Evolutionary conservation across 83 land plant genomes (phyloP), one percentile per base, ranked within the genome.

Genomic region (Isoetes engelmannii): DNA sequence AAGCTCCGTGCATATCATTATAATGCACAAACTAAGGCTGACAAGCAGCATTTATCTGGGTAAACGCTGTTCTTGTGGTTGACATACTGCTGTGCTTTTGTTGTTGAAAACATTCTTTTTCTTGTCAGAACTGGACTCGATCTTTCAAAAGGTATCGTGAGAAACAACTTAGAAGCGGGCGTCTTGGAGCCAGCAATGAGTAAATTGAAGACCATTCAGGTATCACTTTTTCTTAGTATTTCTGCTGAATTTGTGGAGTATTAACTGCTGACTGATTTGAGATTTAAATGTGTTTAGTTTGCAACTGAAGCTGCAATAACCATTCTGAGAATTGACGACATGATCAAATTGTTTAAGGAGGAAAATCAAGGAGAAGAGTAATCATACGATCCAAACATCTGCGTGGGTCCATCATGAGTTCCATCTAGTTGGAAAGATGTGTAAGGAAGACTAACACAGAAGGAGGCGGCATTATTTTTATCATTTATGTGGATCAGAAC

Each of bases 101-200:
- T 20, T 68, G 19, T 15, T 4, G 49, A 50, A 20, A 5, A 6
- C 15, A 49, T 69, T 9, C n/a, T 10, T 72, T 43, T 1, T 9
- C 44, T 64, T 53, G 12, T 48, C 84, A 93, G 99, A 75, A 87
- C 82, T 84, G 99, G 99, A 10, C 70, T 94, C 7, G 99, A 94
- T 46, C 88, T 94, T 69, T 47, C 61, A 44, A 94, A 94, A 48
- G 99, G 99, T 12, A 73, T 70, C 5, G 74, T 90, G 28, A 80
- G 96, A 57, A 88, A 90, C 82, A 90, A 90, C 70, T 79, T 94
- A 10, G 97, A 94, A 75, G 97, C 97, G 56, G 99, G 99, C 41
- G 99, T 88, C 46, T 84, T 94, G 54, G 99, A 90, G 72, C 99
- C 99, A 69, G 87, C 99, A n/a, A 88, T 94, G 92, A 90, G 97